phyloP scores from a whole-genome alignment of 2,329 filamentous ascomycete genomes.

The Ascochyta clinopodiicola region DNA sequence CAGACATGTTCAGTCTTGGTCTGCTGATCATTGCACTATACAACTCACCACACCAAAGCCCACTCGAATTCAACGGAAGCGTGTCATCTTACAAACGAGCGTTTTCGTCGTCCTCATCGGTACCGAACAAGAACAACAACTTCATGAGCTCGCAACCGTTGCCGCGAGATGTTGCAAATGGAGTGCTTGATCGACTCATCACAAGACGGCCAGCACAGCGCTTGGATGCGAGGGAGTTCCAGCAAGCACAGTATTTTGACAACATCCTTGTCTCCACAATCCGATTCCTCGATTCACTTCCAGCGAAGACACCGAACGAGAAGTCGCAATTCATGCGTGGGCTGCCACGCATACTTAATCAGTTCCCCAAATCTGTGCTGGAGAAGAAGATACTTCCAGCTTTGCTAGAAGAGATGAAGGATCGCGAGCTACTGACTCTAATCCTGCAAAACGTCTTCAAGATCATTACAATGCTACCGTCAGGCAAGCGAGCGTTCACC shows the following conservation, averaged over 20 bases:
- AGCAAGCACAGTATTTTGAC: slow-evolving; percentile 95
- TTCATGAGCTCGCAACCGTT: slow-evolving; percentile 81
- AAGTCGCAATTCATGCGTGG: slow-evolving; percentile 93
- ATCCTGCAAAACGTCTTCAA: slow-evolving; percentile 93
- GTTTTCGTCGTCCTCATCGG: slow-evolving; percentile 77
- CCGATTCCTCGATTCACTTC: slow-evolving; percentile 88
- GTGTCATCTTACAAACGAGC: slow-evolving; percentile 83
- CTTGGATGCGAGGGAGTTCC: slow-evolving; percentile 87
- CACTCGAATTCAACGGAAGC: slow-evolving; percentile 81
- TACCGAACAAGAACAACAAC: slow-evolving; percentile 81
- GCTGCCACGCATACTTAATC: slow-evolving; percentile 82
- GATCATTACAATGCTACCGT: slow-evolving; percentile 78
- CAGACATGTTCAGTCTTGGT: slow-evolving; percentile 94
- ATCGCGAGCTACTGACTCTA: slow-evolving; percentile 81
- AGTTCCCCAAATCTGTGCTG: slow-evolving; percentile 91
- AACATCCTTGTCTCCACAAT: slow-evolving; percentile 97
- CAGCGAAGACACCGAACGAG: slow-evolving; percentile 88
- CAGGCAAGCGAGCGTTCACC: slow-evolving; percentile 76
- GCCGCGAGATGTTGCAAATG: slow-evolving; percentile 76
- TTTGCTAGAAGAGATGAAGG: slow-evolving; percentile 90
- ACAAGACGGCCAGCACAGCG: slow-evolving; percentile 86
- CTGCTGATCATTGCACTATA: slow-evolving; percentile 88
- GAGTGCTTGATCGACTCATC: slow-evolving; percentile 84
- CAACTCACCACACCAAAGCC: slow-evolving; percentile 90
- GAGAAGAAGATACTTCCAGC: slow-evolving; percentile 93